Evolutionary conservation across 371 early-diverging fungal genomes (phyloP).

Genomic region (Batkoa obscura): DNA sequence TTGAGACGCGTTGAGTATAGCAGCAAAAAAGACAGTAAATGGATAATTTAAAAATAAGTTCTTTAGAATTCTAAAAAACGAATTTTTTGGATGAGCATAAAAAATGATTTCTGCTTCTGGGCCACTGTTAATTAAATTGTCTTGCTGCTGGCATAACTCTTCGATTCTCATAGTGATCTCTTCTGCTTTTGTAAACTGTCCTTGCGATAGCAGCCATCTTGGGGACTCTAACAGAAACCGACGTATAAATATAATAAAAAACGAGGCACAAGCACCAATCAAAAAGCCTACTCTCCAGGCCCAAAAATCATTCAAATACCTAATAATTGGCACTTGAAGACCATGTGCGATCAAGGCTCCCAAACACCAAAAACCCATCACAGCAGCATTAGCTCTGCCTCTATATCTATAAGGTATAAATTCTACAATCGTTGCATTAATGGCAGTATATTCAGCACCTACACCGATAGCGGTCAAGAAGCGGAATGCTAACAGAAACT

Average conservation of each 20-base stretch:
- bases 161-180: not conserved
- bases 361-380: slow-evolving; percentile 7
- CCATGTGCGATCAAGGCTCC: slow-evolving; percentile 7
- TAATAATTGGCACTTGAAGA: slow-evolving; percentile 3
- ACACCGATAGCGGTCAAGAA: slow-evolving; percentile 8
- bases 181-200: slow-evolving; percentile 2
- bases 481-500: slow-evolving; percentile 8
- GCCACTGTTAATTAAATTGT: not conserved
- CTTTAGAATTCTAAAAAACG: not conserved
- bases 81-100: not conserved
- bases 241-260: not conserved
- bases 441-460: slow-evolving; percentile 8
- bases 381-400: slow-evolving; percentile 6
- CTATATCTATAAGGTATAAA: slow-evolving; percentile 5
- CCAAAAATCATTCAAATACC: not conserved
- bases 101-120: not conserved
- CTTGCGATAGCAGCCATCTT: slow-evolving; percentile 5
- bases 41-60: slow-evolving; percentile 4
- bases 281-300: slow-evolving; percentile 7
- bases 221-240: slow-evolving; percentile 6
- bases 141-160: slow-evolving; percentile 3
- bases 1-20: slow-evolving; percentile 7
- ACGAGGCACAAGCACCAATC: not conserved
- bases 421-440: slow-evolving; percentile 6
- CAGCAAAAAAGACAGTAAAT: slow-evolving; percentile 2